These are phyloP conservation scores for Schizosaccharomyces versatilis DNA, from an alignment of 1,139 yeast genomes.

Conservation along the genomic window DNA sequence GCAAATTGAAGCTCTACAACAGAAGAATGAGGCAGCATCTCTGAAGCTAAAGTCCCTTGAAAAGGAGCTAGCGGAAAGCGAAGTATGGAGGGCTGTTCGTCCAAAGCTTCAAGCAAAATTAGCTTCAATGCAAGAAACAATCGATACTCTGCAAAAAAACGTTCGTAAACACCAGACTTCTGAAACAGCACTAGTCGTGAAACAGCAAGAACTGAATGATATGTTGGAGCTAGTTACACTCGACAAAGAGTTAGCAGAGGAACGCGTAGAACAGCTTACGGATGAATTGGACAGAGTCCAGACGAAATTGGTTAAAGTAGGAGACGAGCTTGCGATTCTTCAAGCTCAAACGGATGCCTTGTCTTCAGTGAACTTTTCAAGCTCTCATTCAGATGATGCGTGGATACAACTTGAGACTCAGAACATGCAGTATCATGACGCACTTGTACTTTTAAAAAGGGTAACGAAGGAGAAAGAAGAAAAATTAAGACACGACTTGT, in stretches of 20 bases:
- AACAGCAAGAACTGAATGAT: slow-evolving; percentile 16
- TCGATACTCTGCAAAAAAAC: neutral
- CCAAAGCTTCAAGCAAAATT: neutral
- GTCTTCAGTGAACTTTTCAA: too few species aligned
- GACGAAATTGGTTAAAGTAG: too few species aligned
- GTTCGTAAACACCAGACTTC: too few species aligned
- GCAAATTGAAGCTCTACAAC: neutral
- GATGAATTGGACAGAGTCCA: too few species aligned
- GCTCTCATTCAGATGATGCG: too few species aligned
- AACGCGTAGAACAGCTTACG: slow-evolving; percentile 19
- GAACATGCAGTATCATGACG: too few species aligned
- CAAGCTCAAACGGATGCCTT: too few species aligned
- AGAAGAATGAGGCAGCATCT: neutral
- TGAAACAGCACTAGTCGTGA: neutral
- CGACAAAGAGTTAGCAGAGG: slow-evolving; percentile 33
- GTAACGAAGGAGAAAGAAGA: too few species aligned
- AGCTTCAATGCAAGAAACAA: neutral
- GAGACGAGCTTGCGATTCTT: too few species aligned
- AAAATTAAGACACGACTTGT: too few species aligned
- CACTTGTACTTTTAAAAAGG: too few species aligned
- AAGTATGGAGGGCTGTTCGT: neutral
- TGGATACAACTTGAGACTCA: too few species aligned
- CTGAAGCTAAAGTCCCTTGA: neutral
- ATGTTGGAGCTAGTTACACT: slow-evolving; percentile 31
- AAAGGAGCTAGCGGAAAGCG: neutral